phyloP scores from a whole-genome alignment of 441 rosid species.

The Populus hybrid region DNA sequence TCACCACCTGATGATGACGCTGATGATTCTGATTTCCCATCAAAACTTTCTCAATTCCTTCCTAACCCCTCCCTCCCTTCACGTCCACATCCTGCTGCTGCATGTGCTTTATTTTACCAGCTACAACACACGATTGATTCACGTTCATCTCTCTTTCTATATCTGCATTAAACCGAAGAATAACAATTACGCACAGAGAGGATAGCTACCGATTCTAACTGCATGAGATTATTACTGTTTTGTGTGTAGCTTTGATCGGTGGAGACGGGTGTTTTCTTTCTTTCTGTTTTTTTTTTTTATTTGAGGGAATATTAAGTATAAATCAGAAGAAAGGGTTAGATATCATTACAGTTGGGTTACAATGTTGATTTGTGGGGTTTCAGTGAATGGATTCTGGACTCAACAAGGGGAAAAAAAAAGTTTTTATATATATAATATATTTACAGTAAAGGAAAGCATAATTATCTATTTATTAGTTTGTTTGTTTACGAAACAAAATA shows the following conservation, averaged over 20 bases:
- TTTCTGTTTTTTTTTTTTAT: too few relatives aligned
- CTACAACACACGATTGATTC: constrained; percentile 24
- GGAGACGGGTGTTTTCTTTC: not conserved
- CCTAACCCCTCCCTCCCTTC: constrained; percentile 1
- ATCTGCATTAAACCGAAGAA: constrained; percentile 35
- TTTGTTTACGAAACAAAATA: too few relatives aligned
- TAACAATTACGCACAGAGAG: not conserved
- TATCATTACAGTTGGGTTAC: not conserved
- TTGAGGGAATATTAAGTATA: too few relatives aligned
- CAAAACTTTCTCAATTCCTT: not conserved
- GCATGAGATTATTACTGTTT: not conserved
- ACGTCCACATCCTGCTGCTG: constrained; percentile 7
- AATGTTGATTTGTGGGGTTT: not conserved
- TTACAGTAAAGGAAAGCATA: not conserved
- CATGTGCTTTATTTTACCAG: constrained; percentile 27
- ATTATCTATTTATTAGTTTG: not conserved
- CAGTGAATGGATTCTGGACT: not conserved
- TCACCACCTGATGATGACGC: constrained; percentile 42
- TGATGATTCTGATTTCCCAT: not conserved
- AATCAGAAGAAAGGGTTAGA: not conserved
- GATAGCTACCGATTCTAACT: not conserved
- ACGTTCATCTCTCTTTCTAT: constrained; percentile 28
- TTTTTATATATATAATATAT: too few relatives aligned
- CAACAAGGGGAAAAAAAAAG: not conserved
- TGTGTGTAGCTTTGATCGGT: not conserved